Conservation (phyloP, 306 rosid genomes). For the Citrullus mucosospermus region DNA sequence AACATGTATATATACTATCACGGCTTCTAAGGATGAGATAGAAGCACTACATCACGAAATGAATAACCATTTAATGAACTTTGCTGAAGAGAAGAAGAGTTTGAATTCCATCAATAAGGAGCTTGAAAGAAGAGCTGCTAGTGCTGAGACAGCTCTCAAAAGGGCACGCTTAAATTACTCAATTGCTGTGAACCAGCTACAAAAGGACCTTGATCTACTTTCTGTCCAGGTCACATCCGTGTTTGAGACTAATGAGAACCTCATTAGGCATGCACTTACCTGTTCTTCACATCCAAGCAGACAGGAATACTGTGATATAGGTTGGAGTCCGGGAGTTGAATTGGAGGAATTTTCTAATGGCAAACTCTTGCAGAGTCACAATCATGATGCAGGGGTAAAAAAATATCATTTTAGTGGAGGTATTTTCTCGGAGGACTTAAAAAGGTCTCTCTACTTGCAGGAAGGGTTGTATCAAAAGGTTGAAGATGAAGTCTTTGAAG, state of each 20-base stretch:
- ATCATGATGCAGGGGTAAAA: slow-evolving; percentile 28
- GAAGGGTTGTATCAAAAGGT: slow-evolving; percentile 70
- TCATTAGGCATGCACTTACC: slow-evolving; percentile 62
- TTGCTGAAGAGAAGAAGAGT: slow-evolving; percentile 58
- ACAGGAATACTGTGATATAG: slow-evolving; percentile 27
- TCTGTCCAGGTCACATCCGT: slow-evolving; percentile 78
- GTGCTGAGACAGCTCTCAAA: slow-evolving; percentile 86
- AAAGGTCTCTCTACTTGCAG: slow-evolving; percentile 61
- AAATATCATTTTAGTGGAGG: slow-evolving; percentile 48
- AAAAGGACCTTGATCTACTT: slow-evolving; percentile 89
- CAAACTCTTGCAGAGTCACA: slow-evolving; percentile 30
- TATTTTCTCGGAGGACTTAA: slow-evolving; percentile 48
- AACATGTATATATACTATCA: slow-evolving; percentile 67
- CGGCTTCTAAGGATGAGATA: slow-evolving; percentile 77
- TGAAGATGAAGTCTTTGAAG: slow-evolving; percentile 76
- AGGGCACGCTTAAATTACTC: slow-evolving; percentile 96
- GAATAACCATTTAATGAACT: slow-evolving; percentile 52
- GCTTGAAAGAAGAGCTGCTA: slow-evolving; percentile 73
- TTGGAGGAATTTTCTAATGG: slow-evolving; percentile 32
- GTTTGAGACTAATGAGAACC: slow-evolving; percentile 88
- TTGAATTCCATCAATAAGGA: slow-evolving; percentile 58
- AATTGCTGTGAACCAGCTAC: slow-evolving; percentile 86
- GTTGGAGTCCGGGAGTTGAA: slow-evolving; percentile 23
- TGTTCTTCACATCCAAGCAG: slow-evolving; percentile 48
- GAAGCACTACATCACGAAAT: slow-evolving; percentile 66